phyloP scores from a whole-genome alignment of 495 filamentous ascomycete genomes.

The Neurospora discreta region DNA sequence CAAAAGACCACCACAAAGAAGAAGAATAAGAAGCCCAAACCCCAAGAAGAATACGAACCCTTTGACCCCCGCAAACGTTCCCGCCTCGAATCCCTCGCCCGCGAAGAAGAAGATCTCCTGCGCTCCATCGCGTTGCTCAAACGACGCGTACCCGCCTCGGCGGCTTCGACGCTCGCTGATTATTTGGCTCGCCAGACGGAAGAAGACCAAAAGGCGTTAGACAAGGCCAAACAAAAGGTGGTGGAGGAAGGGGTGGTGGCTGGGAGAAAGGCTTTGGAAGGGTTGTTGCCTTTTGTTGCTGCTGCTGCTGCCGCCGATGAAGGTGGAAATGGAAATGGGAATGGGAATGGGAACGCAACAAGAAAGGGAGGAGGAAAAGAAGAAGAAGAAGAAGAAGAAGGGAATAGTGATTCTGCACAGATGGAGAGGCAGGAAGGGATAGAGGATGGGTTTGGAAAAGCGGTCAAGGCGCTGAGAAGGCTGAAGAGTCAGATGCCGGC shows the following conservation, averaged over 20 bases:
- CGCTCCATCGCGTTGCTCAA: slow-evolving; percentile 61
- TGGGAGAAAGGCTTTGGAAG: slow-evolving; percentile 14
- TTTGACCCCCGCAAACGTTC: slow-evolving; percentile 63
- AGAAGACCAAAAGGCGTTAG: slow-evolving; percentile 38
- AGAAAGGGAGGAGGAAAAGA: too few species aligned
- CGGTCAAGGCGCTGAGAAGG: slow-evolving; percentile 40
- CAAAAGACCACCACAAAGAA: neutral
- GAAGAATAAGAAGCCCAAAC: neutral
- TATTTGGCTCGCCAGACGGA: slow-evolving; percentile 32
- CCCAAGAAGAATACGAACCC: slow-evolving; percentile 57
- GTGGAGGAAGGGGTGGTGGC: slow-evolving; percentile 9
- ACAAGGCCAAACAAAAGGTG: slow-evolving; percentile 11
- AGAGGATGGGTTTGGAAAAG: slow-evolving; percentile 38
- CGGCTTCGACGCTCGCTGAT: slow-evolving; percentile 45
- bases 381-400: too few species aligned
- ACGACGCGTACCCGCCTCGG: slow-evolving; percentile 50
- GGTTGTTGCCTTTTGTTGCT: slow-evolving; percentile 6
- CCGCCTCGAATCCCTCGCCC: slow-evolving; percentile 52
- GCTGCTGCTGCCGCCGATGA: too few species aligned
- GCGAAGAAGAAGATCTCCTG: slow-evolving; percentile 63
- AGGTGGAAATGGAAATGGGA: neutral
- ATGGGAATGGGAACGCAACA: too few species aligned
- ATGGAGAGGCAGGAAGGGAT: slow-evolving; percentile 39
- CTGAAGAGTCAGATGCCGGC: slow-evolving; percentile 54
- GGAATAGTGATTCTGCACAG: too few species aligned